Conservation (phyloP, 2,329 filamentous ascomycete genomes). For the Grosmannia huntii region DNA sequence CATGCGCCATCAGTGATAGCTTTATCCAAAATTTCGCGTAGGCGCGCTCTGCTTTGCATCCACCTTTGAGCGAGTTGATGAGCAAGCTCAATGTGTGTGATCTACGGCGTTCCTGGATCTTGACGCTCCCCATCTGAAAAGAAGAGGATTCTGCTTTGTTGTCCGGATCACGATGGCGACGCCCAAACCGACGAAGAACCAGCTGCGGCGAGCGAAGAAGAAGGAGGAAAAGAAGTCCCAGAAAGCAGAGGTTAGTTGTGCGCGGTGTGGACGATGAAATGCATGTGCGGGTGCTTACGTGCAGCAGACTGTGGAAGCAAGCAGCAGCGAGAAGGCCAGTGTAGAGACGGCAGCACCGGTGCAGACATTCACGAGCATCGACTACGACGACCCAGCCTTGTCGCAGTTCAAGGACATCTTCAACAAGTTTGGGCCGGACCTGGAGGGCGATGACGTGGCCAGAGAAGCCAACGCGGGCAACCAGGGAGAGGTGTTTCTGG, state of each 20-base stretch:
- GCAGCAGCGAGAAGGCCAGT: conserved; percentile 16
- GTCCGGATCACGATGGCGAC: conserved; percentile 38
- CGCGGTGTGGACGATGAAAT: neutral
- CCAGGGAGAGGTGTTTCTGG: conserved; percentile 74
- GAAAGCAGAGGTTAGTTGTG: conserved; percentile 34
- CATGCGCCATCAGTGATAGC: neutral
- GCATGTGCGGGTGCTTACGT: neutral
- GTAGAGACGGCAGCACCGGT: conserved; percentile 31
- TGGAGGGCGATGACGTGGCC: conserved; percentile 48
- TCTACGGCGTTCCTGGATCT: neutral
- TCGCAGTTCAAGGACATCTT: conserved; percentile 76
- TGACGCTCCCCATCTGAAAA: neutral
- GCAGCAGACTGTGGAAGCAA: neutral
- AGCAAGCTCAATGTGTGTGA: neutral
- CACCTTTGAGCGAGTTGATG: neutral
- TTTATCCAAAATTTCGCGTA: conserved; percentile 5
- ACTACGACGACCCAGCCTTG: conserved; percentile 64
- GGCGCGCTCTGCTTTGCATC: neutral
- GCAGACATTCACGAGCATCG: conserved; percentile 33
- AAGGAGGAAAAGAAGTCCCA: conserved; percentile 70
- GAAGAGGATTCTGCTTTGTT: too few relatives aligned
- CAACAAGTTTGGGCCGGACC: conserved; percentile 57
- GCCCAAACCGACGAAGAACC: conserved; percentile 81
- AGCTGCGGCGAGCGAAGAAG: conserved; percentile 84
- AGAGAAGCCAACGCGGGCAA: conserved; percentile 57